Percentiles rank a stretch among this genome's conserved stretches.
Conservation (phyloP, 768 basidiomycete species). For the Amanita inopinata region DNA sequence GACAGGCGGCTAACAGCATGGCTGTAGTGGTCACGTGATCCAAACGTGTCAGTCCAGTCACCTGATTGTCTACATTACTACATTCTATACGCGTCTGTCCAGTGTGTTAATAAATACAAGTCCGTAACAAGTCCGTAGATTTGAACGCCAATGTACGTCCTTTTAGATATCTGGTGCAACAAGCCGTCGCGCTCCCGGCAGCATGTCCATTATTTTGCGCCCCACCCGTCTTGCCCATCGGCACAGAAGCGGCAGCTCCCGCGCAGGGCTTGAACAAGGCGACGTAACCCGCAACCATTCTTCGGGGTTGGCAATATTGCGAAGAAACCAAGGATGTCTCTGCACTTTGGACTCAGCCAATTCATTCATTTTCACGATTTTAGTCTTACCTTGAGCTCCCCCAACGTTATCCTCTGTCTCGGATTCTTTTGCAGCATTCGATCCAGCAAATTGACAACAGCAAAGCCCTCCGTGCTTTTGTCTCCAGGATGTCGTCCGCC, state of each 20-base stretch:
- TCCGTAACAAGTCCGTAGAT: too few species aligned
- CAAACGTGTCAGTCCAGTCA: too few species aligned
- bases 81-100: too few species aligned
- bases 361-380: not conserved
- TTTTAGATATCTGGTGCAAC: not conserved
- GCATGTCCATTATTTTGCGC: conserved; percentile 19
- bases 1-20: conserved; percentile 6
- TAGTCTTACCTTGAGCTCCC: conserved; percentile 23
- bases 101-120: too few species aligned
- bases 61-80: too few species aligned
- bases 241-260: conserved; percentile 9
- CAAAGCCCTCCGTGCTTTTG: conserved; percentile 19
- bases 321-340: conserved; percentile 30
- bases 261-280: not conserved
- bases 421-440: conserved; percentile 34
- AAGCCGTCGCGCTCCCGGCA: conserved; percentile 11
- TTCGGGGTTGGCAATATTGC: conserved; percentile 23
- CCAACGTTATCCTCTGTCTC: conserved; percentile 20
- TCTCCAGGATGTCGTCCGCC: conserved; percentile 26
- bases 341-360: conserved; percentile 12
- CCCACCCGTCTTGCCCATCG: conserved; percentile 21
- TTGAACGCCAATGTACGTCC: too few species aligned
- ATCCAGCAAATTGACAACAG: conserved; percentile 26
- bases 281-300: conserved; percentile 29
- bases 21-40: too few species aligned